Evolutionary conservation across 441 rosid species (phyloP), one percentile per base, ranked within the genome.

Genomic region (Daphne laureola): DNA sequence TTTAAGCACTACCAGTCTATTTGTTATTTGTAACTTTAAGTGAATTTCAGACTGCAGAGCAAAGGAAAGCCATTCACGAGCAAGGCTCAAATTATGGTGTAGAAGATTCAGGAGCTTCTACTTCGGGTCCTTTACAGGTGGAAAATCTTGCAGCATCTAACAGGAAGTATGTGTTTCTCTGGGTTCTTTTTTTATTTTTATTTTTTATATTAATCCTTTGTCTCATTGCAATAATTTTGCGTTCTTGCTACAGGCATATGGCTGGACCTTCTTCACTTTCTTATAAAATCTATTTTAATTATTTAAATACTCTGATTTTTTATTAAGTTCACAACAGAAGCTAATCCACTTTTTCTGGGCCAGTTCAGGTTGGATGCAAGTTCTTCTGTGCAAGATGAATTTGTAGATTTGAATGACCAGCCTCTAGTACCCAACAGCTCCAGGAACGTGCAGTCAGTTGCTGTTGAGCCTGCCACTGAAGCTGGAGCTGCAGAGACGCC

Each of bases 381-480:
- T 62, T 57, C 87, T 67, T 86, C 90, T 25, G 44, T 76, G 42
- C 88, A 66, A 40, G 95, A 85, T 60, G 87, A 87, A 53, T 73
- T 69, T 59, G 93, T 80, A 68, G 96, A 87, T 61, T 77, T 61
- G 63, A 86, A 80, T 71, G 88, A 72, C 64, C 84, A 72, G 72
- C 97, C 98, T 56, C 84, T 83, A 47, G 65, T 79, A 63, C 79
- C 89, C 80, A 86, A 73, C 69, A 69, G 86, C 70, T 71, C 93
- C 48, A 78, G 87, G 65, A 81, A 72, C 53, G 60, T 36, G 16
- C 72, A 84, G 35, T 74, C 83, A 48, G 78, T 70, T 45, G 61
- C 81, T 15, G 15, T 66, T 61, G 84, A 70, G 43, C 73, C 86
- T 63, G 72, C 62, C 49, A 65, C 66, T 54, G 85, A 78, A 56